Base-by-base conservation (phyloP, 306 rosid genomes). In the Cucumis melo region DNA sequence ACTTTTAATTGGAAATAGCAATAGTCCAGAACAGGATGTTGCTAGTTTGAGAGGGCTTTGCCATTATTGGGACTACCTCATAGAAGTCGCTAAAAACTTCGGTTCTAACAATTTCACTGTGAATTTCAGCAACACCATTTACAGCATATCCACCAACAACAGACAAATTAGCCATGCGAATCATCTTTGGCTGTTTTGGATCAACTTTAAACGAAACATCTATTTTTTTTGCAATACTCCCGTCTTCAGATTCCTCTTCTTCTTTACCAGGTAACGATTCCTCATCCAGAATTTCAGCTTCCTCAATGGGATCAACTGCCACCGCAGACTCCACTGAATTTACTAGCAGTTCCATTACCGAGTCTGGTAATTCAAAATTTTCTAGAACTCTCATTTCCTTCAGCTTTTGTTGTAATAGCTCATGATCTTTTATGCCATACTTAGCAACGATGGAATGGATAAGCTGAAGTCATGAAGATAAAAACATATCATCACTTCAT, bases 91-190 rank as follows among this genome's bases (percentile, higher is more conserved):
- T 93, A 80, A 93, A 93, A 72, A 93, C 97, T 75, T 90, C 97
- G 29, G 90, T 91, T 84, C 89, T 91, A 58, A 93, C 98, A 78
- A 93, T 93, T 86, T 93, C 88, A 82, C 92, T 93, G 67, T 93
- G 98, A 80, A 93, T 91, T 89, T 87, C 97, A 23, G 98, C 98
- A 83, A 93, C 98, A 61, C 98, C 98, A 83, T 93, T 93, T 79
- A 93, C 98, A 66, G 93, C 91, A 87, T 91, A 92, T 82, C 98
- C 98, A 77, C 97, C 96, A 72, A 86, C 98, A 74, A 91, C 94
- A 87, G 87, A 88, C 57, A 93, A 96, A 83, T 93, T 93, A 74
- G 98, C 98, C 98, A 93, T 93, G 23, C 89, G 97, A 77, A 93
- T 96, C 87, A 86, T 58, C 86, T 88, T 93, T 42, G 96, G 91